These are phyloP conservation scores for Agaricus sinodeliciosus DNA, from an alignment of 768 basidiomycete species.

Conservation along the genomic window DNA sequence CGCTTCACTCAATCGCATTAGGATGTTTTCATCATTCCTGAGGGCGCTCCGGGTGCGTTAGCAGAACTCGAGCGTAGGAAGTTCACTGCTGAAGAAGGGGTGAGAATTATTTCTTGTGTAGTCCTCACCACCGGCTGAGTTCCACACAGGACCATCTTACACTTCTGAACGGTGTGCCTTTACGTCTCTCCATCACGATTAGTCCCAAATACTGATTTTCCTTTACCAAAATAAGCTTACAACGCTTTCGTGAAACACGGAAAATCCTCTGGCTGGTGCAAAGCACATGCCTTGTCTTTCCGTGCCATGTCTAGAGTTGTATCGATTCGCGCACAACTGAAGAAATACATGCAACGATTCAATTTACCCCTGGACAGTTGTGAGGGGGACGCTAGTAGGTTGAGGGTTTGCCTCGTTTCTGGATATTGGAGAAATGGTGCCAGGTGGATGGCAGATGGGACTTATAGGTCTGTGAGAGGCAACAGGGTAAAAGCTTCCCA, in stretches of 20 bases:
- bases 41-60: constrained; percentile 77
- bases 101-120: constrained; percentile 26
- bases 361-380: constrained; percentile 78
- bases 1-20: constrained; percentile 21
- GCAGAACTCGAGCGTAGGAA: constrained; percentile 92
- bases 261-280: constrained; percentile 88
- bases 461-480: constrained; percentile 84
- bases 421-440: constrained; percentile 96
- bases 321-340: constrained; percentile 90
- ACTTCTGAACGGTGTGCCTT: constrained; percentile 72
- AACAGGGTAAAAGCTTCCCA: constrained; percentile 47
- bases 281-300: constrained; percentile 86
- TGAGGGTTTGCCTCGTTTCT: constrained; percentile 84
- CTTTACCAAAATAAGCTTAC: constrained; percentile 53
- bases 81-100: constrained; percentile 98
- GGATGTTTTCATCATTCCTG: constrained; percentile 88
- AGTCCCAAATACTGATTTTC: background rate
- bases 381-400: constrained; percentile 75
- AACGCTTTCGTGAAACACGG: constrained; percentile 87
- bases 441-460: constrained; percentile 86
- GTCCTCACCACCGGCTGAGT: background rate
- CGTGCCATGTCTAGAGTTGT: constrained; percentile 90
- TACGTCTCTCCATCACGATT: background rate
- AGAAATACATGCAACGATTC: constrained; percentile 93
- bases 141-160: constrained; percentile 82